Evolutionary conservation across 768 basidiomycete species (phyloP), one percentile per base, ranked within the genome.

Genomic region (Lepiota venenata): DNA sequence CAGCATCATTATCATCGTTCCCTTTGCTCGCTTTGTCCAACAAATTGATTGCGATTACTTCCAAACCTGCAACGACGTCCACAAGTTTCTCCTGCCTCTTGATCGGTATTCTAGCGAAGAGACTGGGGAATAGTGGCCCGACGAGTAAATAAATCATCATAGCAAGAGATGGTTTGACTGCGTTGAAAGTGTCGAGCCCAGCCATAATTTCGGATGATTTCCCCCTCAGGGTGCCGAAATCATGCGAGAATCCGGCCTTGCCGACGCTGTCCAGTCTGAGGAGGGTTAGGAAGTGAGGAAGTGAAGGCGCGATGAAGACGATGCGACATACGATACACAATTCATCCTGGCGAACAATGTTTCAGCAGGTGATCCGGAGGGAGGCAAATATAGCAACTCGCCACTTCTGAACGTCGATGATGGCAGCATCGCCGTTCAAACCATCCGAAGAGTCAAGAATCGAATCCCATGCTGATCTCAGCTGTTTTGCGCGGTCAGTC

Each of bases 171-270:
- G 56, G 52, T 3, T 69, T 60, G 15, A 56, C 52, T 25, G 41
- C 60, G 8, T 65, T 64, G 41, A 75, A 69, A 0, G 66, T 60
- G 11, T 74, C 71, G 22, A 80, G 76, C 1, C 69, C 66, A 6
- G 72, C 66, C 1, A 71, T 66, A 15, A 82, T 69, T 4, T 66
- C 55, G 3, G 76, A 69, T 20, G 61, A 61, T 50, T 77, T 72
- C 4, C 81, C 81, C 12, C 78, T 73, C 4, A 84, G 70, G 0
- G 77, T 63, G 14, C 75, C 74, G 56, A 85, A 85, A 59, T 82
- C 70, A 56, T 84, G 76, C 5, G 77, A 76, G 55, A 84, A 84
- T 0, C 81, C 80, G 3, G 80, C 80, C 25, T 83, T 77, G 14
- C 83, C 81, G 46, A 84, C 70, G 1, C 69, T 75, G 59, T 85